A percentile compares a stretch with the other conserved stretches of the same genome.
phyloP scores from a whole-genome alignment of 225 moss, liverwort and hornwort species.

The Bryum argenteum region DNA sequence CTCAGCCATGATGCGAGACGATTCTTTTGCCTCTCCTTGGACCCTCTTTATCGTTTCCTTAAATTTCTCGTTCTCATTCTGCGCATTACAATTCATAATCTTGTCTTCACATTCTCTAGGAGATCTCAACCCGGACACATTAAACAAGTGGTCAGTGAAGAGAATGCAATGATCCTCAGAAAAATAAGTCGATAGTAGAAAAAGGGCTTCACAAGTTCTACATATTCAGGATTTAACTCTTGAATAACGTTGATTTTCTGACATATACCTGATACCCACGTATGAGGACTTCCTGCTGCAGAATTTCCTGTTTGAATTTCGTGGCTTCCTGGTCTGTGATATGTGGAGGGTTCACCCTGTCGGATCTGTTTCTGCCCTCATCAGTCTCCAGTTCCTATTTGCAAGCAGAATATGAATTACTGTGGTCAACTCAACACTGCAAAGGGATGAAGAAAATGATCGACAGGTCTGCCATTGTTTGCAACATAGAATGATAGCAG shows the following conservation, averaged over 20 bases:
- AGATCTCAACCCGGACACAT: conserved; percentile 29
- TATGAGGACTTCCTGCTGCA: conserved; percentile 61
- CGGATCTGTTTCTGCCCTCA: conserved; percentile 39
- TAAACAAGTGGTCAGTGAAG: not conserved
- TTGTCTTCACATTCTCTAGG: not conserved
- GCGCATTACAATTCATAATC: conserved; percentile 16
- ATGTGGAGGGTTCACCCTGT: conserved; percentile 38
- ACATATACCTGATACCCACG: conserved; percentile 62
- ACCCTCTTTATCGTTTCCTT: conserved; percentile 56
- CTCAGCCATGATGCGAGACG: conserved; percentile 55
- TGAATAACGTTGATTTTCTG: not conserved
- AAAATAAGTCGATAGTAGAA: not conserved
- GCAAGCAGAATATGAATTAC: conserved; percentile 8
- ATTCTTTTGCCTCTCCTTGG: conserved; percentile 57
- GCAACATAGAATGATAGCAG: not conserved
- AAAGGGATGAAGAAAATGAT: conserved; percentile 14
- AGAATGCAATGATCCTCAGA: not conserved
- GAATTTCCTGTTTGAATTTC: conserved; percentile 45
- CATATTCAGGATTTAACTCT: not conserved
- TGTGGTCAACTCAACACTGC: not conserved
- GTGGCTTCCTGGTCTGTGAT: conserved; percentile 51
- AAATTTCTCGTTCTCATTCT: conserved; percentile 73
- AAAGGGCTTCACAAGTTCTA: not conserved
- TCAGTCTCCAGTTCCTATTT: conserved; percentile 45
- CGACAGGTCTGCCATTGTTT: conserved; percentile 21